Evolutionary conservation across 345 rosid species (phyloP).

Genomic region (Passiflora organensis): DNA sequence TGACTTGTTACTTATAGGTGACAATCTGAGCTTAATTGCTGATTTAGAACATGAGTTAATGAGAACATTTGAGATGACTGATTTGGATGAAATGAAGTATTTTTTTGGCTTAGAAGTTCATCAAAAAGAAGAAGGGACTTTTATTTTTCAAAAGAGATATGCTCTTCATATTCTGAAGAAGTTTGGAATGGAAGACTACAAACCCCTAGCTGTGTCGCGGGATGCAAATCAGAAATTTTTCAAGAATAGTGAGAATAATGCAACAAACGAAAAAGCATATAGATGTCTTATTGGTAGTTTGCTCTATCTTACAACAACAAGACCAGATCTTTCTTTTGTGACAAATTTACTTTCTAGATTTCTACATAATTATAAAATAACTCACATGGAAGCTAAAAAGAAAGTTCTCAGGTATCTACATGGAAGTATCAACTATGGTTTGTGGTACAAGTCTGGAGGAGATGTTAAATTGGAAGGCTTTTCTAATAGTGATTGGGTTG

Average conservation of each 20-base stretch:
- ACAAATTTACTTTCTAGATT: slow-evolving; percentile 1
- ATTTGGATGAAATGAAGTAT: not conserved
- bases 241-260: not conserved
- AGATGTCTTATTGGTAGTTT: not conserved
- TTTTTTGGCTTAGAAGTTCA: not conserved
- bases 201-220: not conserved
- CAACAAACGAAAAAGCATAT: not conserved
- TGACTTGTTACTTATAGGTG: not conserved
- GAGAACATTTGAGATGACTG: not conserved
- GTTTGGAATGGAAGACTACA: not conserved
- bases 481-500: not conserved
- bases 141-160: not conserved
- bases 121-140: not conserved
- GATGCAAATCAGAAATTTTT: not conserved
- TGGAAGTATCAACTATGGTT: not conserved
- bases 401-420: not conserved
- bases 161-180: not conserved
- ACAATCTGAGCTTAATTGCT: not conserved
- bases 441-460: not conserved
- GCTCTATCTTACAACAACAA: not conserved
- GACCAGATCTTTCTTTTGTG: not conserved
- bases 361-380: not conserved
- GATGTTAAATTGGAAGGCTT: not conserved
- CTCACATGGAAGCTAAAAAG: not conserved
- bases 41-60: not conserved